Percentiles rank a stretch among this genome's conserved stretches.
phyloP scores from a whole-genome alignment of 768 basidiomycete genomes.

The Mycena maculata region DNA sequence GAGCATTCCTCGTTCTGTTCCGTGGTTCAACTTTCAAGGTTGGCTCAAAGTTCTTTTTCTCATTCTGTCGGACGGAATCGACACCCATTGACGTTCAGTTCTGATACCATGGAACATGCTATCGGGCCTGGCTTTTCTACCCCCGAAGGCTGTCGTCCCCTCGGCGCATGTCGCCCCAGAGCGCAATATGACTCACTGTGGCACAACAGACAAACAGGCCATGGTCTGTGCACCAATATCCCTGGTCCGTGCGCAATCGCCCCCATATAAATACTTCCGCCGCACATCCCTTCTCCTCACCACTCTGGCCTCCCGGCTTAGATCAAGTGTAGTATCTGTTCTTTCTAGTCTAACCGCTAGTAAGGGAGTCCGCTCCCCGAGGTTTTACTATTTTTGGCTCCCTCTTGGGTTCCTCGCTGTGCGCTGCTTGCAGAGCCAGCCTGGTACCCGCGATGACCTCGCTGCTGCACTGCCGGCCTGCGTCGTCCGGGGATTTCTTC shows the following conservation, averaged over 20 bases:
- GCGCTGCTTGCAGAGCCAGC: conserved; percentile 13
- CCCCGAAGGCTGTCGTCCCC: no score
- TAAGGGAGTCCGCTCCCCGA: conserved; percentile 9
- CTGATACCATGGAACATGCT: no score
- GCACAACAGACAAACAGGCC: no score
- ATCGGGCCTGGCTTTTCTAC: no score
- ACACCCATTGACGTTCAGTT: no score
- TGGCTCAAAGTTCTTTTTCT: no score
- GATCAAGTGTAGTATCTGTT: conserved; percentile 30
- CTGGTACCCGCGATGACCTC: conserved; percentile 9
- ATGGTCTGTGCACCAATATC: no score
- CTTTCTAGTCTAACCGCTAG: conserved; percentile 15
- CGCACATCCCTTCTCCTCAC: background rate
- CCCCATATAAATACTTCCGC: background rate
- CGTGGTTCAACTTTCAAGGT: no score
- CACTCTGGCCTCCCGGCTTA: conserved; percentile 13
- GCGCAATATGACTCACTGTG: no score
- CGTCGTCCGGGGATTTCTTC: conserved; percentile 18
- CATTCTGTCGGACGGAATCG: no score
- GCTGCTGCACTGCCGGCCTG: conserved; percentile 20
- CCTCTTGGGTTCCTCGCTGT: background rate
- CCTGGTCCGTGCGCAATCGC: conserved; percentile 10
- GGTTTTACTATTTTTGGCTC: conserved; percentile 19
- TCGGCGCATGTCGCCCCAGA: no score
- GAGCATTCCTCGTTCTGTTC: no score